Percentiles rank a stretch among this genome's conserved stretches.
phyloP scores from a whole-genome alignment of 805 yeast genomes.

The Schwanniomyces sp. region DNA sequence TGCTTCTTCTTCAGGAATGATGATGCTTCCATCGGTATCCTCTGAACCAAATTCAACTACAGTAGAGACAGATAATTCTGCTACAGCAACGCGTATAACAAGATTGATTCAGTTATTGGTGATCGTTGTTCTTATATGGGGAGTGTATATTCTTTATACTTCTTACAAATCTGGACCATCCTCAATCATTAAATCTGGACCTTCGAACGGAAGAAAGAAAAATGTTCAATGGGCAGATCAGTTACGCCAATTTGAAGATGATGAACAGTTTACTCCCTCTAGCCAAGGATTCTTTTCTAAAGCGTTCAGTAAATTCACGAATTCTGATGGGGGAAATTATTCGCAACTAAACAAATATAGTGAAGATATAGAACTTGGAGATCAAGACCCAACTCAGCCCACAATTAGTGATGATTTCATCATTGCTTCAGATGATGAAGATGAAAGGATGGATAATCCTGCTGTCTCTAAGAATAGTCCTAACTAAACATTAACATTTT shows the following conservation, averaged over 20 bases:
- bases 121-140: constrained; percentile 39
- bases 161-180: constrained; percentile 39
- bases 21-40: neutral
- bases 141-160: constrained; percentile 36
- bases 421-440: constrained; percentile 52
- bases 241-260: constrained; percentile 34
- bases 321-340: constrained; percentile 27
- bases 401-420: constrained; percentile 40
- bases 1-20: neutral
- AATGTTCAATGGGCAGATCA: constrained; percentile 51
- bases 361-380: constrained; percentile 47
- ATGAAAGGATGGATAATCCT: constrained; percentile 3
- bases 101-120: constrained; percentile 41
- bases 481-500: neutral
- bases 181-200: constrained; percentile 39
- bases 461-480: neutral
- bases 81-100: constrained; percentile 18
- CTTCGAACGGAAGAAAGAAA: constrained; percentile 34
- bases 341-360: constrained; percentile 17
- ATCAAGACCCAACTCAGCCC: constrained; percentile 12
- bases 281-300: constrained; percentile 38
- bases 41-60: neutral
- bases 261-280: constrained; percentile 17
- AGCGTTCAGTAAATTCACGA: constrained; percentile 32
- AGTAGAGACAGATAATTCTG: neutral